A percentile compares a stretch with the other conserved stretches of the same genome.
phyloP scores from a whole-genome alignment of 192 early-diverging fungal genomes.

The Backusella tarrabulga region DNA sequence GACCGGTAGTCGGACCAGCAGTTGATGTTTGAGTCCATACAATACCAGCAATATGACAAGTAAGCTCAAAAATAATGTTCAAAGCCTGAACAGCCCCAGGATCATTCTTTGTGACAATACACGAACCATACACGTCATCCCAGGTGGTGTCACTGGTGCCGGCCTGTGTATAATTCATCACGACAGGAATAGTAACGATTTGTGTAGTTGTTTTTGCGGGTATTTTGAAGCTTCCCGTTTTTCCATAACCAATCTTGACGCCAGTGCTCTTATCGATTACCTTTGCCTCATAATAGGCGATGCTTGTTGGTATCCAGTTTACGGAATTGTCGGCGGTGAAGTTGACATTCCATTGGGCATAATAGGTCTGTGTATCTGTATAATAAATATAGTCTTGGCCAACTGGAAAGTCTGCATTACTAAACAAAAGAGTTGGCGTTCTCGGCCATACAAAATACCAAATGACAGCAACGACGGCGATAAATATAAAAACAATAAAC shows the following conservation, averaged over 20 bases:
- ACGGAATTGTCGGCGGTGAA: slow-evolving; percentile 24
- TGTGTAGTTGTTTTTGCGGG: slow-evolving; percentile 1
- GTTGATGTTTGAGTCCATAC: slow-evolving; percentile 16
- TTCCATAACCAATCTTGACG: slow-evolving; percentile 17
- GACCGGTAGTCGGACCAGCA: background rate
- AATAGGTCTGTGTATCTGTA: background rate
- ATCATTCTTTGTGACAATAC: slow-evolving; percentile 2
- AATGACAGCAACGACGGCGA: slow-evolving; percentile 17
- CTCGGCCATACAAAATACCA: slow-evolving; percentile 37
- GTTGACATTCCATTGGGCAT: slow-evolving; percentile 26
- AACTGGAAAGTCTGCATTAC: background rate
- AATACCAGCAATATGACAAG: slow-evolving; percentile 23
- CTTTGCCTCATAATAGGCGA: slow-evolving; percentile 9
- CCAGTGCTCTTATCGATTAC: slow-evolving; percentile 9
- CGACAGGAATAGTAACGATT: slow-evolving; percentile 8
- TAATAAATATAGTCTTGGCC: background rate
- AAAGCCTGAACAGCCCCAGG: slow-evolving; percentile 14
- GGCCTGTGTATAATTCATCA: slow-evolving; percentile 20
- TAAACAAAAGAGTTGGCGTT: slow-evolving; percentile 5
- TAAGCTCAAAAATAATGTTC: slow-evolving; percentile 17
- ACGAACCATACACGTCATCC: slow-evolving; percentile 16
- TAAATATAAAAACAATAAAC: slow-evolving; percentile 6
- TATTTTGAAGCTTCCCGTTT: slow-evolving; percentile 9
- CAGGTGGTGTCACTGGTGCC: slow-evolving; percentile 12
- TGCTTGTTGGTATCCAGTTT: slow-evolving; percentile 28